phyloP scores from a whole-genome alignment of 2,329 filamentous ascomycete species.

The Aspergillus sp. region DNA sequence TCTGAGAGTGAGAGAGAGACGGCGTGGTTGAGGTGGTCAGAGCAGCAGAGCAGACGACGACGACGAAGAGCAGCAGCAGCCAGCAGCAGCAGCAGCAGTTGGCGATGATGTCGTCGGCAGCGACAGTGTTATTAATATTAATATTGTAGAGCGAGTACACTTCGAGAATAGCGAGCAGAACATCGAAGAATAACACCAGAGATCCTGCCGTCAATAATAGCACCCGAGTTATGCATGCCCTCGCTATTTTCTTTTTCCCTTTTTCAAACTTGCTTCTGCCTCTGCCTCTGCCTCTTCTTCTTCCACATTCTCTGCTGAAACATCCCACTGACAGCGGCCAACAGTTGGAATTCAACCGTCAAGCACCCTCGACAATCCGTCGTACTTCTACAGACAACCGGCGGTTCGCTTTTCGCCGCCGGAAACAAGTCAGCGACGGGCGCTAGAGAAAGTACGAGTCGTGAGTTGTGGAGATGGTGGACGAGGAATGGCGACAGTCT shows the following conservation, averaged over 20 bases:
- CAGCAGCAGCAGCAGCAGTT: background rate
- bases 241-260: constrained; percentile 1
- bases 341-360: background rate
- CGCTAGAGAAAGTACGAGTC: constrained; percentile 18
- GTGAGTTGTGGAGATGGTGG: too few relatives aligned
- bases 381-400: constrained; percentile 17
- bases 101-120: constrained; percentile 3
- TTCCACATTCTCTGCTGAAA: constrained; percentile 1
- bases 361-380: background rate
- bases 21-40: constrained; percentile 6
- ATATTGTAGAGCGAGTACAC: background rate
- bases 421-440: constrained; percentile 13
- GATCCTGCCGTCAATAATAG: constrained; percentile 8
- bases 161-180: background rate
- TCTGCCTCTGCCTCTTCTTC: background rate
- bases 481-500: too few relatives aligned
- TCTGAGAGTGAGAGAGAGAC: constrained; percentile 4
- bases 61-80: background rate
- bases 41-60: constrained; percentile 1
- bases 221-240: background rate
- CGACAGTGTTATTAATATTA: constrained; percentile 4
- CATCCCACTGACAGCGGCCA: background rate
- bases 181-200: background rate
- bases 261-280: background rate
- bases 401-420: constrained; percentile 16